phyloP scores from a whole-genome alignment of 177 flowering plant genomes.

The Vitis hybrid region DNA sequence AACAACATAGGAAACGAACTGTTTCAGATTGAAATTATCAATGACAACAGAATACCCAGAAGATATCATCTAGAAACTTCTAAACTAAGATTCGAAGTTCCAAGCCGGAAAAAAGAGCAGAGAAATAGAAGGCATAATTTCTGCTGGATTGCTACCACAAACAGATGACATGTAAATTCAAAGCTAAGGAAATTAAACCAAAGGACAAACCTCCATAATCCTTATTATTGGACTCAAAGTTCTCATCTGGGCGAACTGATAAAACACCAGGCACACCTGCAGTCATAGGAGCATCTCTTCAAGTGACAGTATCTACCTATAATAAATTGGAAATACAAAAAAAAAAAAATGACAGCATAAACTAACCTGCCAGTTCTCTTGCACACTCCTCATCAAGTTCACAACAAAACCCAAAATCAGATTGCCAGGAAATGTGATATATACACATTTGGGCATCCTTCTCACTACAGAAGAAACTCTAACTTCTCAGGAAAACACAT shows the following conservation, averaged over 20 bases:
- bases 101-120: background rate
- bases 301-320: background rate
- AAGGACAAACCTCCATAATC: slow-evolving; percentile 68
- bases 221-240: slow-evolving; percentile 62
- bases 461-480: slow-evolving; percentile 44
- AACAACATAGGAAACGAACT: background rate
- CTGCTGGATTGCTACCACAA: too few species aligned
- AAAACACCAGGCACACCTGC: slow-evolving; percentile 87
- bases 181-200: background rate
- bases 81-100: background rate
- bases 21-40: background rate
- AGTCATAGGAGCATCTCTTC: slow-evolving; percentile 7
- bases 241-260: slow-evolving; percentile 62
- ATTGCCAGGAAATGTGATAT: slow-evolving; percentile 81
- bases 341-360: background rate
- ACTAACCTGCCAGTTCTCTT: slow-evolving; percentile 61
- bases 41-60: background rate
- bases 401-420: slow-evolving; percentile 84
- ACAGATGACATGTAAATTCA: background rate
- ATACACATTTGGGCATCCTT: slow-evolving; percentile 92
- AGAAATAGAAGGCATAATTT: background rate
- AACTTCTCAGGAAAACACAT: background rate
- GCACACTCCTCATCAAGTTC: slow-evolving; percentile 78
- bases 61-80: background rate
- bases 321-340: background rate